Conservation (phyloP, 2,329 filamentous ascomycete genomes). For the Fusarium neocosmosporiellum region DNA sequence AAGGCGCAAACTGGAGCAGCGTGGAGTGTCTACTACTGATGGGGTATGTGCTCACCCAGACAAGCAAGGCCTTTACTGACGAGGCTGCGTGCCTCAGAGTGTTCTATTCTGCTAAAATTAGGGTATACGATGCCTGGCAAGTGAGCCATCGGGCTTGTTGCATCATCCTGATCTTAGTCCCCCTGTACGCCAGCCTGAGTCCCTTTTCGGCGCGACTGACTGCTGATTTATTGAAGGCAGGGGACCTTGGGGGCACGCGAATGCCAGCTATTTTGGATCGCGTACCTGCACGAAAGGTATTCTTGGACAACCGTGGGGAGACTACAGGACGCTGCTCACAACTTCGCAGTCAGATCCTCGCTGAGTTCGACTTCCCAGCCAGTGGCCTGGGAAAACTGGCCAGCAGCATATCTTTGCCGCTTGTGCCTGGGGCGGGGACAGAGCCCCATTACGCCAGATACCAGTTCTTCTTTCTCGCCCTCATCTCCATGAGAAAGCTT, state of each 20-base stretch:
- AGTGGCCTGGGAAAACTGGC: constrained; percentile 28
- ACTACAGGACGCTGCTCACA: neutral
- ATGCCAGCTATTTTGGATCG: constrained; percentile 29
- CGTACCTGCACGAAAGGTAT: constrained; percentile 31
- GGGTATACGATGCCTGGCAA: constrained; percentile 23
- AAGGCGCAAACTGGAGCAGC: constrained; percentile 17
- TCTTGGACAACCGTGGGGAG: neutral
- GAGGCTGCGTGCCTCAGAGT: neutral
- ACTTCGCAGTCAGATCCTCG: constrained; percentile 13
- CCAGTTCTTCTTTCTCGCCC: constrained; percentile 30
- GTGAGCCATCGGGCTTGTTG: constrained; percentile 24
- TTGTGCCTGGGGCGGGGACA: constrained; percentile 9
- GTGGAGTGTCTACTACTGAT: constrained; percentile 25
- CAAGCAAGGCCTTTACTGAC: neutral
- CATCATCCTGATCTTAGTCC: constrained; percentile 16
- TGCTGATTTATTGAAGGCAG: constrained; percentile 1
- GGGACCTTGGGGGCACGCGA: constrained; percentile 16
- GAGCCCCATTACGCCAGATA: constrained; percentile 19
- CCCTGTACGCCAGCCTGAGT: neutral
- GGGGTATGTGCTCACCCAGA: constrained; percentile 7
- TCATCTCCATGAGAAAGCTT: constrained; percentile 28
- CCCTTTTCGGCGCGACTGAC: rapidly evolving
- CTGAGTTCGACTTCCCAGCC: constrained; percentile 32
- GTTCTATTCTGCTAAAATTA: constrained; percentile 24
- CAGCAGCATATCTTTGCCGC: constrained; percentile 20